A percentile compares a stretch with the other conserved stretches of the same genome.
phyloP scores from a whole-genome alignment of 805 yeast species.

The Suhomyces canberraensis region DNA sequence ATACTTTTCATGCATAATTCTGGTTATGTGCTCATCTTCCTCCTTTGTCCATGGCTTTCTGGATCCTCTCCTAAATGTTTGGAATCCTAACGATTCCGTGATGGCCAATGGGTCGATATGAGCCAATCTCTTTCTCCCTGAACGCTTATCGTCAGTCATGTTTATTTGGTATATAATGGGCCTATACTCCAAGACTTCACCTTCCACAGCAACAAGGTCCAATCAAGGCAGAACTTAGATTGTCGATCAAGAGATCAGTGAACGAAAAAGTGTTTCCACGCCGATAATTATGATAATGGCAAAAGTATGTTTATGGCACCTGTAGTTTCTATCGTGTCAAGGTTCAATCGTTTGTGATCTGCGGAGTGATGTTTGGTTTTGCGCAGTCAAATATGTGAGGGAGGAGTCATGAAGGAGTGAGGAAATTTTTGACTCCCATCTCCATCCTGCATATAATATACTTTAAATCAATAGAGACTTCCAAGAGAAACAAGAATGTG shows the following conservation, averaged over 20 bases:
- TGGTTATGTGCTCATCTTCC: conserved; percentile 59
- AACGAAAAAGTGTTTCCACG: too few species aligned
- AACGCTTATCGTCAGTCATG: not conserved
- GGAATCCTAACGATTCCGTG: conserved; percentile 71
- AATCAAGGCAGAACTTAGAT: too few species aligned
- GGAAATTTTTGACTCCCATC: conserved; percentile 1
- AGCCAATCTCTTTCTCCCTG: conserved; percentile 11
- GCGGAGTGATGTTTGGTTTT: too few species aligned
- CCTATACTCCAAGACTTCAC: not conserved
- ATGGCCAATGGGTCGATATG: conserved; percentile 53
- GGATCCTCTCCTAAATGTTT: conserved; percentile 61
- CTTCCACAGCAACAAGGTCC: too few species aligned
- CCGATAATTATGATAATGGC: too few species aligned
- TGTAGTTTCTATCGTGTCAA: too few species aligned
- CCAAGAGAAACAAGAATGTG: too few species aligned
- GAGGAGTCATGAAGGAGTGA: not conserved
- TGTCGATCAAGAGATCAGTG: too few species aligned
- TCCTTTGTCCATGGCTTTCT: conserved; percentile 73
- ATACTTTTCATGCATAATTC: conserved; percentile 37
- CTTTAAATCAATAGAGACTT: too few species aligned
- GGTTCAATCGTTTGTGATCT: too few species aligned
- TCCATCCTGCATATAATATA: not conserved
- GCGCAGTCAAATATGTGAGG: not conserved
- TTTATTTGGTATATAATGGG: not conserved
- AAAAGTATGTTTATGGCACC: too few species aligned